phyloP scores from a whole-genome alignment of 257 asterid genomes.

The Gynochthodes officinalis region DNA sequence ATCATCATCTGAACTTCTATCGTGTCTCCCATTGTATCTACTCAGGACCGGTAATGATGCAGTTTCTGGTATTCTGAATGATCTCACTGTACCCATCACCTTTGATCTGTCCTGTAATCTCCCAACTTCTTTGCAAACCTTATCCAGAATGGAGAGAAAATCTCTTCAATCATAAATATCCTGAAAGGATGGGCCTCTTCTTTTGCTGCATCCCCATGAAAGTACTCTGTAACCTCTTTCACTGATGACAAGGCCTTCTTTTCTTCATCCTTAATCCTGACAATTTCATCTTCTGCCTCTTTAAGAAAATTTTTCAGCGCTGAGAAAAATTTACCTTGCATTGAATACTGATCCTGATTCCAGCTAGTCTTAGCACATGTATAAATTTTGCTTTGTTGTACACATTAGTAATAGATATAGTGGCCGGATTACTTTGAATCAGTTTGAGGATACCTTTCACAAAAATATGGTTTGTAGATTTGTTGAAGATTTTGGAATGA shows the following conservation, averaged over 20 bases:
- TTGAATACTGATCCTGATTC: no score
- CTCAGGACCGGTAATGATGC: slow-evolving; percentile 60
- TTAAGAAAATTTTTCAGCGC: slow-evolving; percentile 63
- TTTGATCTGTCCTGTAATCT: slow-evolving; percentile 66
- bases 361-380: no score
- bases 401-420: no score
- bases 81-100: slow-evolving; percentile 62
- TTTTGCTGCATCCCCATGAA: slow-evolving; percentile 86
- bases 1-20: slow-evolving; percentile 39
- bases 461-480: background rate
- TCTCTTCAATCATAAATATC: slow-evolving; percentile 77
- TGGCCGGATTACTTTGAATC: no score
- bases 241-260: slow-evolving; percentile 50
- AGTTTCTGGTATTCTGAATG: slow-evolving; percentile 65
- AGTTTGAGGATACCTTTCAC: no score
- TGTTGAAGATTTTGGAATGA: background rate
- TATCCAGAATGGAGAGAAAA: slow-evolving; percentile 70
- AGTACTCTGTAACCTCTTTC: slow-evolving; percentile 78
- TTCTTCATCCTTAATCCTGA: slow-evolving; percentile 56
- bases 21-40: slow-evolving; percentile 45
- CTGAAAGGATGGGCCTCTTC: slow-evolving; percentile 93
- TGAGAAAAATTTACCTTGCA: slow-evolving; percentile 57
- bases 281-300: slow-evolving; percentile 59
- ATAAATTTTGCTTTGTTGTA: background rate
- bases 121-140: slow-evolving; percentile 85